Evolutionary conservation across 805 yeast genomes (phyloP), one percentile per base, ranked within the genome.

Genomic region (Hanseniaspora lindneri): DNA sequence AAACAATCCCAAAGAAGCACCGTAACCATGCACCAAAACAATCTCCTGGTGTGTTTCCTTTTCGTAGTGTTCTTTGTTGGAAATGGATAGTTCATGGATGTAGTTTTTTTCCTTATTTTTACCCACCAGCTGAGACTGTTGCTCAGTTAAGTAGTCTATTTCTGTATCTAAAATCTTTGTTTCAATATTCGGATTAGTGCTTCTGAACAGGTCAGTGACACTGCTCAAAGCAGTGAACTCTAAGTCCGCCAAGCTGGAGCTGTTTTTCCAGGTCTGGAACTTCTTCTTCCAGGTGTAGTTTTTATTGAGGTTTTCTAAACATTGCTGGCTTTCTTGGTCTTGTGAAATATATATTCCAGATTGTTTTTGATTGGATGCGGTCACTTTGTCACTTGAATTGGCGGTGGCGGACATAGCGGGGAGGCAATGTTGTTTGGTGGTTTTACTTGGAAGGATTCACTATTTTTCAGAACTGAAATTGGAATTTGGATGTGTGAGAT

Each of bases 1-100:
- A 57, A 80, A 92, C 55, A 87, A 79, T 0, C 95, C 97, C 24
- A 87, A 66, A 0, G 95, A 92, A 0, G 97, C 96, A 3, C 96
- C 97, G 59, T 89, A 89, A 0, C 98, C 98, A 63, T 89, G 98
- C 11, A 89, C 69, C 44, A 89, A 48, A 23, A 49, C 50, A 19
- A 40, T 20, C 17, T 50, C 47, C 24, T 24, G 33, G 4, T 54
- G 39, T 16, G 33, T 34, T 1, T 29, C 43, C 24, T 41, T 50
- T 44, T 24, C 49, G 1, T 23, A 47, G 32, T 39, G 16, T 50
- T 49, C 3, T 75, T 58, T 68, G 58, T 77, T 75, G 41, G 70
- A 73, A 35, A 85, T 72, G 53, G 67, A 74, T 49, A 86, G 76
- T 64, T 86, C 96, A 60, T 86, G 89, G 50, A 86, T 75, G 53